phyloP scores from a whole-genome alignment of 2,329 filamentous ascomycete genomes.

The Xylaria arbuscula region DNA sequence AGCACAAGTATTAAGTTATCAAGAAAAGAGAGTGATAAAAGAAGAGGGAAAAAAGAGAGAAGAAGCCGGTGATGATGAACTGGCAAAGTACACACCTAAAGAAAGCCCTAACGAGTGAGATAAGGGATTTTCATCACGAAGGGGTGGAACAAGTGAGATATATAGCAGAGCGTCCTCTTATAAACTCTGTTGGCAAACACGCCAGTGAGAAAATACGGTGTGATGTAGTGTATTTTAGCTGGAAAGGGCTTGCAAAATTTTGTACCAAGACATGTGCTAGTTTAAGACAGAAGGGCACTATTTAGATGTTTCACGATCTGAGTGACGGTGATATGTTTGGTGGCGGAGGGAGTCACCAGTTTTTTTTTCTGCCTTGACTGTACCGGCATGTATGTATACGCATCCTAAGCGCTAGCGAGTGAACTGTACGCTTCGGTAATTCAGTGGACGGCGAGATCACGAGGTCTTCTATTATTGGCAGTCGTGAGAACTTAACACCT shows the following conservation, averaged over 20 bases:
- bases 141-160: neutral
- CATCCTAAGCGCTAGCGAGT: conserved; percentile 6
- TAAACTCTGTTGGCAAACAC: conserved; percentile 12
- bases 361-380: neutral
- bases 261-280: conserved; percentile 30
- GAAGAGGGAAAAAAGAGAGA: neutral
- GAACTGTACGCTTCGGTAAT: conserved; percentile 5
- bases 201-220: neutral
- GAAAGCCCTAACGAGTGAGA: conserved; percentile 21
- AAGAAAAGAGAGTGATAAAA: conserved; percentile 11
- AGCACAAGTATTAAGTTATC: conserved; percentile 16
- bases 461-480: neutral
- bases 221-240: conserved; percentile 2
- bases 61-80: conserved; percentile 16
- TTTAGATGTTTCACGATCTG: conserved; percentile 16
- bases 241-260: conserved; percentile 12
- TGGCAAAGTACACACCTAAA: conserved; percentile 26
- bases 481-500: neutral
- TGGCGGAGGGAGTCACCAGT: conserved; percentile 17
- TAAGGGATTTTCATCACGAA: neutral
- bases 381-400: neutral
- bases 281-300: conserved; percentile 24
- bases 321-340: conserved; percentile 21
- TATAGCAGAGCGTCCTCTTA: conserved; percentile 16
- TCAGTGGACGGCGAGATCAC: neutral